These are phyloP conservation scores for Podosphaera leucotricha DNA, from an alignment of 2,329 filamentous ascomycete genomes.

Conservation along the genomic window DNA sequence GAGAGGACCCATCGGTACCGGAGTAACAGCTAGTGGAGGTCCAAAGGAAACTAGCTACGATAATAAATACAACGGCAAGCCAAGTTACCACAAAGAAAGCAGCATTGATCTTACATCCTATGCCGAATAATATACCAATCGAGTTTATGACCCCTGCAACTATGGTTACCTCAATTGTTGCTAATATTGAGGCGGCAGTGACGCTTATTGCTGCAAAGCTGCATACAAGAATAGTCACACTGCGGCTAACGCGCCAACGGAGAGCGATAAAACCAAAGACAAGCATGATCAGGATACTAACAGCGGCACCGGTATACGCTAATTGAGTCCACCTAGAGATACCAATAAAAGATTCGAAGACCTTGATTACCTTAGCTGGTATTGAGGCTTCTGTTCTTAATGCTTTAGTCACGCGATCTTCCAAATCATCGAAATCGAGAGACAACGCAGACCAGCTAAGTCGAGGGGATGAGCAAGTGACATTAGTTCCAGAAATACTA, in stretches of 20 bases:
- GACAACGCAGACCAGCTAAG: constrained; percentile 57
- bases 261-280: constrained; percentile 60
- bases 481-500: constrained; percentile 24
- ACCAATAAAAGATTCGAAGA: constrained; percentile 48
- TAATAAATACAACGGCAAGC: constrained; percentile 55
- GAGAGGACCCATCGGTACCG: constrained; percentile 11
- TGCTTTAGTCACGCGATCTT: constrained; percentile 22
- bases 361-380: constrained; percentile 39
- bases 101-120: constrained; percentile 40
- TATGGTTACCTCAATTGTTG: constrained; percentile 49
- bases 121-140: constrained; percentile 46
- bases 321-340: constrained; percentile 67
- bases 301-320: constrained; percentile 51
- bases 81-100: constrained; percentile 51
- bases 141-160: constrained; percentile 45
- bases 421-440: constrained; percentile 40
- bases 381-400: constrained; percentile 34
- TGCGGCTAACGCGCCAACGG: constrained; percentile 48
- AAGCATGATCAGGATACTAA: constrained; percentile 46
- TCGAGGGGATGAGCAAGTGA: constrained; percentile 45
- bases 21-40: constrained; percentile 81
- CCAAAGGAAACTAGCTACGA: constrained; percentile 72
- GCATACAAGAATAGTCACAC: constrained; percentile 58
- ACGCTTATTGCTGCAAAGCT: constrained; percentile 30
- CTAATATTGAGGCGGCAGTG: constrained; percentile 43